Evolutionary conservation across 257 asterid species (phyloP), one percentile per base, ranked within the genome.

Genomic region (Verbascum thapsus): DNA sequence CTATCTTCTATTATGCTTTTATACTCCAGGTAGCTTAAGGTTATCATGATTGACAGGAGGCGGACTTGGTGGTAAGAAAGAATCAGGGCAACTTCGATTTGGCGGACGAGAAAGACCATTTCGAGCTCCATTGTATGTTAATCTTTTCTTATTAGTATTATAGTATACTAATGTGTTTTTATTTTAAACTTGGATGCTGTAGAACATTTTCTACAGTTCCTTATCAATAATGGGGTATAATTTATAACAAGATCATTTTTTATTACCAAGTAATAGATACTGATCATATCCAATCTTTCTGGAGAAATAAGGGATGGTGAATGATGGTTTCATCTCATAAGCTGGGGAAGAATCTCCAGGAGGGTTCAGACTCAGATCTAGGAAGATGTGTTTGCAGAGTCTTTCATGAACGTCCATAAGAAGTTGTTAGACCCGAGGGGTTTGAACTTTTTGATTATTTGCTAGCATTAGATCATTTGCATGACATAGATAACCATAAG

Each of bases 71-170:
- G 97, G 99, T 34, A 92, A 82, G 83, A 92, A 92, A 79, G 99
- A 92, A 79, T 94, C 97, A 7, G 96, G 99, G 47, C 97, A 94
- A 69, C 92, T 94, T 72, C 88, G 99, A 43, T 94, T 94, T 72
- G 97, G 99, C 58, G 99, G 99, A 64, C 86, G 99, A 55, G 96
- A 94, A 62, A 85, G 96, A 68, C 99, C 97, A 17, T 90, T 90
- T 45, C 78, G 87, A 38, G 95, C 97, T 69, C 94, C 89, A 10
- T 58, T 87, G 92, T 86, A 88, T 37, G 89, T 63, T 30, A 39
- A 1, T 37, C 32, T 63, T 16, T 71, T 4, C 63, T 56, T 65
- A 17, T 54, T 57, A 3, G 39, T 38, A 40, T 20, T 13, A n/a
- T n/a, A n/a, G n/a, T 35, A 19, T 45, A 26, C 20, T 57, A 44